phyloP scores from a whole-genome alignment of 2,329 filamentous ascomycete genomes.

The Xylaria sp. region DNA sequence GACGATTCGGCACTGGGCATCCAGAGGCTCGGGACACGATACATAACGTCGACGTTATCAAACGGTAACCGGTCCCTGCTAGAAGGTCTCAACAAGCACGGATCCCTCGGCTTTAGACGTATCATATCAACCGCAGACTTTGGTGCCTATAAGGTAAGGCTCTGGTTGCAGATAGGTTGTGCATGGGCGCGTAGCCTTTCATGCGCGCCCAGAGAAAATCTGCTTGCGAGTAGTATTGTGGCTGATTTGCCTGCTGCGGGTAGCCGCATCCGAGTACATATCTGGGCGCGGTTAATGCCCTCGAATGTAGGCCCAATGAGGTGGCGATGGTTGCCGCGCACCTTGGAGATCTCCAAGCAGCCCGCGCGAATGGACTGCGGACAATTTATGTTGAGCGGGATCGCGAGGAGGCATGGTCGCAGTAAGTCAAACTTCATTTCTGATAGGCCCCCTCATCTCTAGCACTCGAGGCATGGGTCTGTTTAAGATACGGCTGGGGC shows the following conservation, averaged over 20 bases:
- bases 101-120: constrained; percentile 68
- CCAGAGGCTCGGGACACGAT: constrained; percentile 59
- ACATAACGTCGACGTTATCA: constrained; percentile 73
- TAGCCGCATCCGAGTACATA: constrained; percentile 72
- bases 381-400: constrained; percentile 73
- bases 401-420: constrained; percentile 70
- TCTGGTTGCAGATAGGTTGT: constrained; percentile 13
- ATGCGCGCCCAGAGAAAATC: background rate
- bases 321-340: constrained; percentile 84
- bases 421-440: constrained; percentile 22
- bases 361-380: constrained; percentile 70
- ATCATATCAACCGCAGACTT: constrained; percentile 77
- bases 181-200: constrained; percentile 1
- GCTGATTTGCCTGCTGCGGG: constrained; percentile 27
- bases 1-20: constrained; percentile 69
- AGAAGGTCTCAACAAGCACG: constrained; percentile 68
- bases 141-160: constrained; percentile 70
- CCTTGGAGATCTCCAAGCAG: constrained; percentile 73
- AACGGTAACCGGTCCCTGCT: constrained; percentile 79
- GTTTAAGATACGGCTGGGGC: background rate
- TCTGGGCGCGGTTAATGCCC: constrained; percentile 68
- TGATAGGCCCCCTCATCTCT: constrained; percentile 2
- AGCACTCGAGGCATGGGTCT: background rate
- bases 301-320: constrained; percentile 67
- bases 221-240: constrained; percentile 17